Base-by-base conservation (phyloP, 257 asterid genomes). In the Striga asiatica region DNA sequence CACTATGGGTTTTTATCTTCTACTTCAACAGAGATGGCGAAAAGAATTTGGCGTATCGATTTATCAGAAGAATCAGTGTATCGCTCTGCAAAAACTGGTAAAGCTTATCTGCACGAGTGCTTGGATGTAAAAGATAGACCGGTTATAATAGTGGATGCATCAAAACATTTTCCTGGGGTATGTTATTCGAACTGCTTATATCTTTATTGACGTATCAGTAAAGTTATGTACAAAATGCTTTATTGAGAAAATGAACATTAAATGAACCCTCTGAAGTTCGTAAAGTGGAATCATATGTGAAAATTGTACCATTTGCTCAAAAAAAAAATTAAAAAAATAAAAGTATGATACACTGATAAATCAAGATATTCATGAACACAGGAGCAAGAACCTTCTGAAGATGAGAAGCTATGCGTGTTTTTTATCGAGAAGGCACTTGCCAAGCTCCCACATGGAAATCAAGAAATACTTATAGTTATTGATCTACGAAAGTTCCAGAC, bases 131-230 rank as follows among this genome's bases (percentile, higher is more conserved):
- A 68, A 17, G 71, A 17, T 74, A 66, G 96, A 57, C 88, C 97
- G 3, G 94, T 81, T 54, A 62, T 83, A 38, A 66, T 85, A 54
- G 96, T 89, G 57, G 79, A 76, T 6, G 83, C 69, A 37, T 72
- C 94, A 56, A 89, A 86, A 77, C 97, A 89, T 81, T 62, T 85
- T 46, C 91, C 93, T 1, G 85, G 80, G 80, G 97, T 85, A 77
- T 56, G 78, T 70, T 28, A 22, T n/a, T n/a, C n/a, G n/a, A n/a
- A n/a, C n/a, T n/a, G n/a, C n/a, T n/a, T n/a, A n/a, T n/a, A n/a
- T n/a, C n/a, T n/a, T n/a, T n/a, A n/a, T n/a, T n/a, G n/a, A n/a
- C n/a, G n/a, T n/a, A n/a, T n/a, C n/a, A n/a, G n/a, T n/a, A n/a
- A n/a, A n/a, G n/a, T n/a, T n/a, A n/a, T n/a, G n/a, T n/a, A n/a